Evolutionary conservation across 2,329 filamentous ascomycete species (phyloP), one percentile per base, ranked within the genome.

Genomic region (Sordariomycetes sp.): DNA sequence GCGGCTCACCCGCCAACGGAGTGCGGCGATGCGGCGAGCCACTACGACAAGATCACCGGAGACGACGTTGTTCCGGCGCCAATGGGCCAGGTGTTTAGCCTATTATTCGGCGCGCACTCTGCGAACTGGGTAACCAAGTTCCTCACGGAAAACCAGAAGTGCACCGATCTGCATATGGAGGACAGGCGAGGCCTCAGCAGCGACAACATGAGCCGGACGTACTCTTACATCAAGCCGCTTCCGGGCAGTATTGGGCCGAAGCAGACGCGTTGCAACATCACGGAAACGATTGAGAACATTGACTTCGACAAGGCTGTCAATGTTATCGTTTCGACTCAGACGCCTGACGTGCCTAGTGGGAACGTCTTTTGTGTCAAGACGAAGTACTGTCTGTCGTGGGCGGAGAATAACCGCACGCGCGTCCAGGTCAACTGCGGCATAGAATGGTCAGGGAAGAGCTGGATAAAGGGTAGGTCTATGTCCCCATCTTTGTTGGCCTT

Each of bases 371-470:
- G 82, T 42, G 87, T 89, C 52, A 97, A 96, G 72, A 99, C 94
- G 2, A 89, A 87, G 64, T 99, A 97, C 66, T 96, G 95, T 66
- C 77, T 99, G 24, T 89, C 89, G 55, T 99, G 94, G 94, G 90
- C 85, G 3, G 84, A 94, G 55, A 86, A 85, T 61, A 96, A 96
- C 65, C 76, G 83, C 45, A 99, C 95, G 1, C 81, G 90, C 32
- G 74, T 99, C 34, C 83, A 94, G 60, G 86, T 92, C 73, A 96
- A 86, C 62, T 96, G 90, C 68, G 86, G 84, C 2, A 88, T 96
- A 51, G 95, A 99, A 66, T 99, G 95, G 95, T 86, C 86, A 3
- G 91, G 91, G 64, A 99, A 97, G 77, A 96, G 91, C 74, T 99
- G 94, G 94, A 74, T 99, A 52, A 96, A 94, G 75, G 89, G 91